Percentiles rank a stretch among this genome's conserved stretches.
These are phyloP conservation scores for Mycena belliarum DNA, from an alignment of 768 basidiomycete genomes.

Conservation along the genomic window DNA sequence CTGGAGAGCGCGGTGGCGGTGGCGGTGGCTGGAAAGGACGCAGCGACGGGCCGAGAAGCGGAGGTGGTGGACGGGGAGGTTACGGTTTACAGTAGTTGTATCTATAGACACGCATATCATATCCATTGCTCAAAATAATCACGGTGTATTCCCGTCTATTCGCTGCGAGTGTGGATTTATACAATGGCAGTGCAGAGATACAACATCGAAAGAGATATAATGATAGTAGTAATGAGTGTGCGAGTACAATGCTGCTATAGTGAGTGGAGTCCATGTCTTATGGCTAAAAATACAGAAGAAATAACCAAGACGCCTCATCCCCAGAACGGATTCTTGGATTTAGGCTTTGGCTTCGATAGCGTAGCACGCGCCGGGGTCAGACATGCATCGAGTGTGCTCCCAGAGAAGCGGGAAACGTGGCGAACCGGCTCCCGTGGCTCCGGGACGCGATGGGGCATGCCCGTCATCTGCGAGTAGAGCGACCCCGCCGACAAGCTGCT, in stretches of 20 bases:
- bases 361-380: conserved; percentile 1
- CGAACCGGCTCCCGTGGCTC: conserved; percentile 54
- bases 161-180: too few relatives aligned
- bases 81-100: neutral
- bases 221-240: conserved; percentile 13
- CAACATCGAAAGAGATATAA: neutral
- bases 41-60: neutral
- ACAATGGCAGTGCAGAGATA: too few relatives aligned
- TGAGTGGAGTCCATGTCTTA: neutral
- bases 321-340: conserved; percentile 49
- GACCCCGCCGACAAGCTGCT: conserved; percentile 45
- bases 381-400: conserved; percentile 37
- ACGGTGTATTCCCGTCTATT: neutral
- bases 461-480: conserved; percentile 61
- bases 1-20: neutral
- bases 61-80: neutral
- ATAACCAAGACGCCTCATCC: conserved; percentile 27
- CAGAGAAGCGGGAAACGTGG: conserved; percentile 47
- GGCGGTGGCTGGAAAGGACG: neutral
- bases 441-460: conserved; percentile 56
- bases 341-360: conserved; percentile 32
- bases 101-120: neutral
- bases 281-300: neutral
- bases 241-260: conserved; percentile 1
- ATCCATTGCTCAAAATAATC: neutral